Conservation (phyloP, 108 stramenopile species). For the Stephanodiscus triporus region DNA sequence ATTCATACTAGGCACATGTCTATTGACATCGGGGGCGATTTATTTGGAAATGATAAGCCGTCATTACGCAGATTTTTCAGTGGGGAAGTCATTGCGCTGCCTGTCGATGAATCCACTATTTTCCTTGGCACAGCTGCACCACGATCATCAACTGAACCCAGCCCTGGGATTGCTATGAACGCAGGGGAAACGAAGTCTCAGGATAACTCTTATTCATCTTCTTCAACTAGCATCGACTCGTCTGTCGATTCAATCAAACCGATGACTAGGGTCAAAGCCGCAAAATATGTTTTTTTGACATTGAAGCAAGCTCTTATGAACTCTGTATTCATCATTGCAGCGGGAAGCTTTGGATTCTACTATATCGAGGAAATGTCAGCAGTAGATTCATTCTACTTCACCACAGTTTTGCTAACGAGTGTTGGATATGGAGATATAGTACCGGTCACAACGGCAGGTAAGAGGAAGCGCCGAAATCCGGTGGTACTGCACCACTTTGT, state of each 20-base stretch:
- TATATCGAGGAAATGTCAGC: slow-evolving; percentile 74
- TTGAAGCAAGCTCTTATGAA: slow-evolving; percentile 78
- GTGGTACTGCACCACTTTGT: neutral
- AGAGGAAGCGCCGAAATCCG: slow-evolving; percentile 2
- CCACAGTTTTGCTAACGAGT: slow-evolving; percentile 77
- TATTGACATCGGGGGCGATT: slow-evolving; percentile 3
- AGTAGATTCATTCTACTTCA: slow-evolving; percentile 65
- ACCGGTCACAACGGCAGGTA: slow-evolving; percentile 72
- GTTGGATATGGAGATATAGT: slow-evolving; percentile 88
- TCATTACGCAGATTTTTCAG: slow-evolving; percentile 15
- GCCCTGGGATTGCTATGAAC: neutral
- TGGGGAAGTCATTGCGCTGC: neutral
- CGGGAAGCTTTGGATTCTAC: slow-evolving; percentile 84
- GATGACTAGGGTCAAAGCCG: slow-evolving; percentile 58
- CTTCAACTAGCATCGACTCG: slow-evolving; percentile 25
- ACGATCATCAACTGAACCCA: neutral
- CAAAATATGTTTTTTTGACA: slow-evolving; percentile 83
- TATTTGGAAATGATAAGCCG: slow-evolving; percentile 11
- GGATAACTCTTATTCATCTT: slow-evolving; percentile 47
- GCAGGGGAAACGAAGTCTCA: slow-evolving; percentile 11
- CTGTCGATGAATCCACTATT: slow-evolving; percentile 42
- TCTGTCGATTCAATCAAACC: slow-evolving; percentile 34
- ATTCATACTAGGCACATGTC: slow-evolving; percentile 50
- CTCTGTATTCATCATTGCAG: slow-evolving; percentile 78
- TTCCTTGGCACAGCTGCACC: slow-evolving; percentile 10